Base-by-base conservation (phyloP, 2,329 filamentous ascomycete genomes). In the Mycocentrospora acerina region DNA sequence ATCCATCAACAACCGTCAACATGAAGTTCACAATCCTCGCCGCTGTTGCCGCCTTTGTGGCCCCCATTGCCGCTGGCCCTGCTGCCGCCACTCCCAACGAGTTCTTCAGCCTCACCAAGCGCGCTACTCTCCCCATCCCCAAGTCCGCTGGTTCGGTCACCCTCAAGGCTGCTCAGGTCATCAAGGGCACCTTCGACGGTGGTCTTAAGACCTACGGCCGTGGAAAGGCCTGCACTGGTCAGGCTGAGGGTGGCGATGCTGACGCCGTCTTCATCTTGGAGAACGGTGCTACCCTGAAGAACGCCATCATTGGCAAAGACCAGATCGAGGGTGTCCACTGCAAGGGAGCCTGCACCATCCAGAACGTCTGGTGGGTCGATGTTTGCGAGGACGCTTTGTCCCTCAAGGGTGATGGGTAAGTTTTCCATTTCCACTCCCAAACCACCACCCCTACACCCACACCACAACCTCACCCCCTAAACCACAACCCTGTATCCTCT, bases 241-340 rank as follows among this genome's bases (percentile, higher is more conserved):
- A 76, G 37, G 53, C 52, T 8, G 73, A 76, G 51, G 72, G 72
- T 38, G 70, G 64, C 33, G 60, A 71, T 40, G 44, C 60, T 0
- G 74, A 76, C 35, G 72, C 76, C 30, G 75, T 79, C 57, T 79
- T 79, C 69, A 66, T 75, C 44, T 64, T 80, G 35, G 66, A 72
- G 56, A 64, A 71, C 34, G 76, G 76, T 19, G 77, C 70, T 19
- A 75, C 72, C 15, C 64, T 80, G 28, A 72, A 70, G 55, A 79
- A 79, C 56, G 76, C 71, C 60, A 79, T 80, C 62, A 79, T 80
- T 40, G 76, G 77, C 15, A 66, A 68, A 33, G 55, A 70, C 42
- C 70, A 77, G 54, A 66, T 69, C 25, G 76, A 78, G 57, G 75
- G 74, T 43, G 69, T 78, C 30, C 74, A 78, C 65, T 78, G 75